A percentile compares a stretch with the other conserved stretches of the same genome.
phyloP scores from a whole-genome alignment of 371 early-diverging fungal genomes.

The Circinella minor region DNA sequence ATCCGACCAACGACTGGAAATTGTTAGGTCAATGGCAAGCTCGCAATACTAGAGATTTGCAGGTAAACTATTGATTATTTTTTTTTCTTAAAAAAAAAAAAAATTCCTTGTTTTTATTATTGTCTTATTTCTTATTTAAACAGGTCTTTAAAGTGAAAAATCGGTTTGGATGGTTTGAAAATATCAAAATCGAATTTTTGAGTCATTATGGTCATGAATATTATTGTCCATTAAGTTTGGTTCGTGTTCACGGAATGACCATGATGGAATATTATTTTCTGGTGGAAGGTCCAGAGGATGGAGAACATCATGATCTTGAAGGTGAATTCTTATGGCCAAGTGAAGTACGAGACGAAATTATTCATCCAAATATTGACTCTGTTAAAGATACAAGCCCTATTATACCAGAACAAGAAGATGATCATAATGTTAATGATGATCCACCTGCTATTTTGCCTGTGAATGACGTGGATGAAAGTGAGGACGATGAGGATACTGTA shows the following conservation, averaged over 20 bases:
- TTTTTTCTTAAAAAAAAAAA: background rate
- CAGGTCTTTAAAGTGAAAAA: slow-evolving; percentile 79
- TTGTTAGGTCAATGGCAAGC: slow-evolving; percentile 84
- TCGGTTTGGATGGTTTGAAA: slow-evolving; percentile 82
- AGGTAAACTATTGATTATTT: slow-evolving; percentile 52
- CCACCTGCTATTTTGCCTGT: background rate
- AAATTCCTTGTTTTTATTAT: background rate
- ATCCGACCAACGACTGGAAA: slow-evolving; percentile 88
- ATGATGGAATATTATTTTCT: slow-evolving; percentile 88
- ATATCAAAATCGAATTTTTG: slow-evolving; percentile 86
- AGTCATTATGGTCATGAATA: slow-evolving; percentile 91
- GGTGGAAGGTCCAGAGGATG: slow-evolving; percentile 57
- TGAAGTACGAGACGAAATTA: slow-evolving; percentile 42
- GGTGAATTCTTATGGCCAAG: slow-evolving; percentile 46
- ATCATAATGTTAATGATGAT: background rate
- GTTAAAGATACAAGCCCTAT: slow-evolving; percentile 27
- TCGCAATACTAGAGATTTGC: slow-evolving; percentile 82
- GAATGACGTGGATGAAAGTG: background rate
- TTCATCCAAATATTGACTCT: slow-evolving; percentile 36
- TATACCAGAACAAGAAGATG: slow-evolving; percentile 20
- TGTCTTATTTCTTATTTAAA: background rate
- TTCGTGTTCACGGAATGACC: slow-evolving; percentile 90
- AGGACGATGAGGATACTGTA: background rate
- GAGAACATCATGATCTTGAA: slow-evolving; percentile 29
- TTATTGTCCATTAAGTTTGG: slow-evolving; percentile 91